These are phyloP conservation scores for Lepidopterella palustris DNA, from an alignment of 495 filamentous ascomycete species.

Conservation along the genomic window DNA sequence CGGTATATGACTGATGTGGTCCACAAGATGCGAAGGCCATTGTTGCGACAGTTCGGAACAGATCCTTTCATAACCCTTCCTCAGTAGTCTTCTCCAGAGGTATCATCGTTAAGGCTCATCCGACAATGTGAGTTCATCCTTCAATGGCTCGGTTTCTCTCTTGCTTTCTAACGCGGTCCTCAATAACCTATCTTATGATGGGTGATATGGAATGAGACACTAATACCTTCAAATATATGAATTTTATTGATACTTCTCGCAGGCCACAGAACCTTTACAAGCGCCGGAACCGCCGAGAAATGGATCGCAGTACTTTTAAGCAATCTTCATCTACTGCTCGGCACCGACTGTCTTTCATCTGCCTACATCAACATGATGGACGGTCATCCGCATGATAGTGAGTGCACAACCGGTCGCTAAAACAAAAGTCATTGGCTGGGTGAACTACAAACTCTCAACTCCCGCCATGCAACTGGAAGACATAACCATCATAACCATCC, in stretches of 20 bases:
- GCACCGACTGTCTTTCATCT: no score
- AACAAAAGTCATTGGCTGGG: constrained; percentile 15
- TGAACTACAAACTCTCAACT: constrained; percentile 14
- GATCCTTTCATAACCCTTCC: no score
- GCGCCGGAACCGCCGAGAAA: constrained; percentile 6
- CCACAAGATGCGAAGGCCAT: no score
- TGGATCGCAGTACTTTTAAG: constrained; percentile 14
- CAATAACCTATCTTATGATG: background rate
- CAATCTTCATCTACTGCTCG: no score
- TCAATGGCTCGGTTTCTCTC: no score
- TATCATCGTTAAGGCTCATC: no score
- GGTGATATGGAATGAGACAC: background rate
- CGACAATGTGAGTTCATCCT: no score
- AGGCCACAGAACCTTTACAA: constrained; percentile 6
- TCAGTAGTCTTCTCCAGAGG: no score
- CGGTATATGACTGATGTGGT: no score
- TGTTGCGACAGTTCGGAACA: no score
- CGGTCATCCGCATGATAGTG: constrained; percentile 17
- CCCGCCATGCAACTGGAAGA: constrained; percentile 14
- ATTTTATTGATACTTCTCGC: background rate
- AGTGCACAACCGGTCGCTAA: constrained; percentile 16
- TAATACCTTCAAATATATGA: background rate
- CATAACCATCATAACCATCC: constrained; percentile 15
- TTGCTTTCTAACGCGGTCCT: no score
- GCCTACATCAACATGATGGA: constrained; percentile 21